phyloP scores from a whole-genome alignment of 1,284 basidiomycete species.

The Ustilago vetiveriae region DNA sequence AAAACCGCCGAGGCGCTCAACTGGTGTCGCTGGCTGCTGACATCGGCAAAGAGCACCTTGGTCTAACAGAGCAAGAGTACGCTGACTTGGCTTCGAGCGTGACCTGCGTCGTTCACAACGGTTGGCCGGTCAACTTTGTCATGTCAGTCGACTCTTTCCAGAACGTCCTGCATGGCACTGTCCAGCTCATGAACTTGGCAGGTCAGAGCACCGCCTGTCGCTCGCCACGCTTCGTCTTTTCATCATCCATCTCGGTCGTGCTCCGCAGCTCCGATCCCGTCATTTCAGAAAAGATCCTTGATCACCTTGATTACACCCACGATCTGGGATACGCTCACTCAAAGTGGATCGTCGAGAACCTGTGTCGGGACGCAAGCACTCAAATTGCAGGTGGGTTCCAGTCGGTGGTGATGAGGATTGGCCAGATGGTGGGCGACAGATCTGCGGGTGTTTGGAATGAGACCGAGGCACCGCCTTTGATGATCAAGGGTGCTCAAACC shows the following conservation, averaged over 20 bases:
- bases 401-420: slow-evolving; percentile 64
- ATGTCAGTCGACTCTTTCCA: slow-evolving; percentile 46
- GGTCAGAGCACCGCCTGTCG: slow-evolving; percentile 68
- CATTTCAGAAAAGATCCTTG: slow-evolving; percentile 69
- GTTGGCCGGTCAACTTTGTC: slow-evolving; percentile 56
- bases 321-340: slow-evolving; percentile 73
- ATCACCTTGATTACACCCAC: slow-evolving; percentile 68
- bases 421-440: slow-evolving; percentile 73
- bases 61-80: slow-evolving; percentile 23
- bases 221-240: slow-evolving; percentile 72
- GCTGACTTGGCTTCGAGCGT: slow-evolving; percentile 11
- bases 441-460: slow-evolving; percentile 73
- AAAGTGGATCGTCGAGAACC: slow-evolving; percentile 75
- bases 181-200: slow-evolving; percentile 72
- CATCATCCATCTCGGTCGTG: slow-evolving; percentile 72
- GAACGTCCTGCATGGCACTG: slow-evolving; percentile 69
- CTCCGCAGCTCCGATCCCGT: slow-evolving; percentile 63
- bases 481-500: slow-evolving; percentile 69
- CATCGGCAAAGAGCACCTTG: slow-evolving; percentile 16
- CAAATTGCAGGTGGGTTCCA: slow-evolving; percentile 38
- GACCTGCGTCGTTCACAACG: slow-evolving; percentile 49
- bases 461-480: slow-evolving; percentile 71
- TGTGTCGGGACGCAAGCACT: slow-evolving; percentile 70
- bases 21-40: slow-evolving; percentile 27
- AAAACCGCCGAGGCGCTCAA: background rate